Percentiles rank a stretch among this genome's conserved stretches.
These are phyloP conservation scores for Diacronema lutheri DNA, from an alignment of 78 protist species.

Conservation along the genomic window DNA sequence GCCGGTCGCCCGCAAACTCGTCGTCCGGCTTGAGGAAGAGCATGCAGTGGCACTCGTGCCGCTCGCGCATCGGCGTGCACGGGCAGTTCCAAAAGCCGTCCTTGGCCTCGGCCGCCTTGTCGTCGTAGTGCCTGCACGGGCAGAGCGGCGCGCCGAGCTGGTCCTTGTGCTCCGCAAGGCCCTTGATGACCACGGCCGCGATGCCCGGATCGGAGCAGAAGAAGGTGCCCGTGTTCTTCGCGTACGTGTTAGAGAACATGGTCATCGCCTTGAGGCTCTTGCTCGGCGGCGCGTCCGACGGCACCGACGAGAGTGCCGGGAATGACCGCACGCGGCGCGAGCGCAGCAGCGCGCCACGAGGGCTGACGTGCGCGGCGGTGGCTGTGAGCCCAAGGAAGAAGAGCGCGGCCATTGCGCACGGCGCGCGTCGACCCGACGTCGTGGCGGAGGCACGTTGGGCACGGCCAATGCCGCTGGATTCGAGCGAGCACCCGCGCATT, in stretches of 20 bases:
- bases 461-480: too few species aligned
- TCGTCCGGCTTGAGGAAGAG: slow-evolving; percentile 22
- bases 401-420: too few species aligned
- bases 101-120: slow-evolving; percentile 39
- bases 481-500: too few species aligned
- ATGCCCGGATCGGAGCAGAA: slow-evolving; percentile 20
- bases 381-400: too few species aligned
- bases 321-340: too few species aligned
- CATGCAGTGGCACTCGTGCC: slow-evolving; percentile 48
- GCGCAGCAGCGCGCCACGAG: too few species aligned
- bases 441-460: too few species aligned
- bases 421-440: too few species aligned
- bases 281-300: too few species aligned
- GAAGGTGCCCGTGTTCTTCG: slow-evolving; percentile 15
- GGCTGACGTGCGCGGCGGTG: too few species aligned
- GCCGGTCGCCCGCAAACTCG: slow-evolving; percentile 19
- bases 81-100: slow-evolving; percentile 44
- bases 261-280: slow-evolving; percentile 31
- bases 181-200: slow-evolving; percentile 25
- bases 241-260: slow-evolving; percentile 1
- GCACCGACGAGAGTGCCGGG: too few species aligned
- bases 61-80: slow-evolving; percentile 39
- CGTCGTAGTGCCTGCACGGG: slow-evolving; percentile 42
- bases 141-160: slow-evolving; percentile 38
- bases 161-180: slow-evolving; percentile 39